Evolutionary conservation across 495 filamentous ascomycete species (phyloP), one percentile per base, ranked within the genome.

Genomic region (Ascobolus immersus): DNA sequence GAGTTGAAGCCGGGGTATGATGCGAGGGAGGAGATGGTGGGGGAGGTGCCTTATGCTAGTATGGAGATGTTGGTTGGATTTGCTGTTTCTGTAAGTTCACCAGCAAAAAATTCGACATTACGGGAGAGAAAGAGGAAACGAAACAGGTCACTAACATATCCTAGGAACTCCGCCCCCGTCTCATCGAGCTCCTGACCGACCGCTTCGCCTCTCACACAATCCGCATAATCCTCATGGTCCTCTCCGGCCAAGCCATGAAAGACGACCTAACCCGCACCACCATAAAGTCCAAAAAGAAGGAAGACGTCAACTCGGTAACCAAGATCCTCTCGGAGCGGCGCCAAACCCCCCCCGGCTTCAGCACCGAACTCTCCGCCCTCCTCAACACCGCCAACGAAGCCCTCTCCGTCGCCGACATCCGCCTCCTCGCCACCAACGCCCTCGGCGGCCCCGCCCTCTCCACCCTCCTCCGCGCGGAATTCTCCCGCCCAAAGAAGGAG

Each of bases 361-460:
- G 74, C 44, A 55, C 64, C 10, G 53, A 60, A 10, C 74, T 79
- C 1, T 52, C 84, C 13, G 69, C 77, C 30, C 79, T 92, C 32
- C 55, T 93, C 19, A 73, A 74, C 44, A 60, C 72, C 2, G 73
- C 70, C 4, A 70, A 72, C 43, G 35, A 25, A 9, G 14, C 28
- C 2, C 32, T 49, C 14, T 22, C 17, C 8, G 26, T 35, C 4
- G 41, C 42, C 18, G 39, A 50, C 24, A 58, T 93, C 4, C 64
- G 78, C 9, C 67, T 79, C 3, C 53, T 94, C 34, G 78, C 86
- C 1, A 73, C 69, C 5, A 84, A 94, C 48, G 77, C 73, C 1
- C 74, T 78, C 6, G 86, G 76, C 15, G 91, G 91, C 41, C 86
- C 86, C 0, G 71, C 77, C 2, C 59, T 96, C 3, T 89, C 93